Evolutionary conservation across 345 rosid species (phyloP), one percentile per base, ranked within the genome.

Genomic region (Eucalyptus globulus): DNA sequence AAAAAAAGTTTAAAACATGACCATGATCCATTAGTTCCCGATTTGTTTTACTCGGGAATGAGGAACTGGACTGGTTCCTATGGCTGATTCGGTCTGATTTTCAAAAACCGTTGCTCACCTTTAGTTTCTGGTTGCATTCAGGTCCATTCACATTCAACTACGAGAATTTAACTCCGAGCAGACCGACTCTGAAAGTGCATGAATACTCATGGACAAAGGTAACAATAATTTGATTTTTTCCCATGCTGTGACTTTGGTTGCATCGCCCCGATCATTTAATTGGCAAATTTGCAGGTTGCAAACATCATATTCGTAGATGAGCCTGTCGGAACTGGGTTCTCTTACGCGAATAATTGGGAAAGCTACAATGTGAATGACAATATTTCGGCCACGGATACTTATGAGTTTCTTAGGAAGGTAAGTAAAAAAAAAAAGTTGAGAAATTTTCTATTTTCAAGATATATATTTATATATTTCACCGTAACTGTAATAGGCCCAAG

Each of bases 251-350:
- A 44, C 11, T 67, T 34, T 72, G 81, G 81, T 24, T 72, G 45
- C 81, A 72, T 72, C 45, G 11, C 7, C 81, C 45, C 81, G 8
- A 37, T 19, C 81, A 72, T 37, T 72, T 72, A 17, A 37, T 37
- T 19, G 81, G 81, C 19, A 16, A 31, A 72, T 72, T 19, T n/a
- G 34, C 76, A 92, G 94, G 89, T 92, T 54, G 91, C 93, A 50
- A 93, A 86, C n/a, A 87, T 91, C 5, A 87, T 93, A 51, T 93
- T 92, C 60, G 29, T 93, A 80, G 94, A 92, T 47, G 80, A 91
- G 44, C 95, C 94, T 2, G 93, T 88, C 7, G 95, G 95, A 4
- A 87, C 94, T 16, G 93, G 94, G 45, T 92, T 93, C 87, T 93
- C 93, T 4, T 93, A 93, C 47, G 89, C 94, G 13, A 92, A 87